Conservation (phyloP, 2,329 filamentous ascomycete genomes). For the Fusarium redolens region DNA sequence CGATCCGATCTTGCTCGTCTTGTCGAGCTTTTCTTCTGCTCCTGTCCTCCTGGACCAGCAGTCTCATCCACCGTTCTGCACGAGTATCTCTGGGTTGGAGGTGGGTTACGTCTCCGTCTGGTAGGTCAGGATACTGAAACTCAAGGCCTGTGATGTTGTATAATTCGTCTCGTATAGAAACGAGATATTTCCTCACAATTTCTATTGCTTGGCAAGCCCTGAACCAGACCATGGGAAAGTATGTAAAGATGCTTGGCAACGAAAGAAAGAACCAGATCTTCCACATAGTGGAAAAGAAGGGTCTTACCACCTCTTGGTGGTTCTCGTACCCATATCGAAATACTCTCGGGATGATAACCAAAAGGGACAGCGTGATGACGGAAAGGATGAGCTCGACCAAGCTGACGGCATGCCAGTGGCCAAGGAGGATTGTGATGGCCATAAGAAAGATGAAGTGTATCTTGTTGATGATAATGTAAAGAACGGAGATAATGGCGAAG, state of each 20-base stretch:
- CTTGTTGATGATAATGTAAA: constrained; percentile 1
- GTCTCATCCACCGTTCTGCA: constrained; percentile 16
- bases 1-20: background rate
- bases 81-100: background rate
- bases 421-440: background rate
- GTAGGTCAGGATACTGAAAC: background rate
- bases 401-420: constrained; percentile 1
- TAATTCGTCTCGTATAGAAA: constrained; percentile 10
- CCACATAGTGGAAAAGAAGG: background rate
- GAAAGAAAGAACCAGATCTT: constrained; percentile 7
- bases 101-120: background rate
- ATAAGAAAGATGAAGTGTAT: background rate
- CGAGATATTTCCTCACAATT: background rate
- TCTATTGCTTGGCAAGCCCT: background rate
- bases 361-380: background rate
- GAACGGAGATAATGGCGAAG: background rate
- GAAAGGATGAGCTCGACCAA: background rate
- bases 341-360: background rate
- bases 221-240: background rate
- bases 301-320: background rate
- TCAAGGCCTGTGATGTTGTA: constrained; percentile 1
- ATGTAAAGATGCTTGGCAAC: constrained; percentile 1
- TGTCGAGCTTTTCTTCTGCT: background rate
- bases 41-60: constrained; percentile 3
- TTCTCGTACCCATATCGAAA: background rate